These are phyloP conservation scores for Nakaseomyces kungkrabaensis DNA, from an alignment of 1,139 yeast species.

Conservation along the genomic window DNA sequence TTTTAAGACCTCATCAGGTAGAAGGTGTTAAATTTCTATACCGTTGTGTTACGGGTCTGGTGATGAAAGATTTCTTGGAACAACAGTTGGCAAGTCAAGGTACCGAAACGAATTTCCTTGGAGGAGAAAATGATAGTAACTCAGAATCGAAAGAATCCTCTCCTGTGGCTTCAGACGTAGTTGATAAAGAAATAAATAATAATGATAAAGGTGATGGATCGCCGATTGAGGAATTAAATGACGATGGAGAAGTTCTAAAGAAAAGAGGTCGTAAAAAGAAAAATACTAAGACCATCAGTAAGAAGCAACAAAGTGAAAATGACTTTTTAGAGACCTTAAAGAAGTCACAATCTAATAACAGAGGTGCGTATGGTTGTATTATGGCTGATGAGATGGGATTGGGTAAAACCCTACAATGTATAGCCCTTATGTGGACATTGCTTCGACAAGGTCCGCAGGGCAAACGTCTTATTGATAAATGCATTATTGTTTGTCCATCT, in stretches of 20 bases:
- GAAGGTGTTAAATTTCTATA: constrained; percentile 91
- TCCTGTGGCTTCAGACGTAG: neutral
- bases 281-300: neutral
- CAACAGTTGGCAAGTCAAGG: constrained; percentile 15
- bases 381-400: constrained; percentile 99
- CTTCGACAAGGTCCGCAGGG: constrained; percentile 88
- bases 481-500: constrained; percentile 93
- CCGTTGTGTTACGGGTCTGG: constrained; percentile 80
- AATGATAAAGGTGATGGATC: neutral
- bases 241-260: neutral
- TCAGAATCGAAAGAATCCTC: constrained; percentile 1
- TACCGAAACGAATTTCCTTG: neutral
- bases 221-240: constrained; percentile 2
- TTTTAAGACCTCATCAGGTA: constrained; percentile 89
- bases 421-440: constrained; percentile 88
- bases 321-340: constrained; percentile 6
- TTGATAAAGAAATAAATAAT: neutral
- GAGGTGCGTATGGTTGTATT: constrained; percentile 87
- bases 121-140: neutral
- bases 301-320: constrained; percentile 3
- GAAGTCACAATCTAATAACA: constrained; percentile 33
- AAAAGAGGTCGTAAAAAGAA: constrained; percentile 1
- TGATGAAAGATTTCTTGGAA: constrained; percentile 33
- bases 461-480: constrained; percentile 71
- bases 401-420: constrained; percentile 91